Conservation (phyloP, 1,139 yeast genomes). For the Trichomonascaceae sp. region DNA sequence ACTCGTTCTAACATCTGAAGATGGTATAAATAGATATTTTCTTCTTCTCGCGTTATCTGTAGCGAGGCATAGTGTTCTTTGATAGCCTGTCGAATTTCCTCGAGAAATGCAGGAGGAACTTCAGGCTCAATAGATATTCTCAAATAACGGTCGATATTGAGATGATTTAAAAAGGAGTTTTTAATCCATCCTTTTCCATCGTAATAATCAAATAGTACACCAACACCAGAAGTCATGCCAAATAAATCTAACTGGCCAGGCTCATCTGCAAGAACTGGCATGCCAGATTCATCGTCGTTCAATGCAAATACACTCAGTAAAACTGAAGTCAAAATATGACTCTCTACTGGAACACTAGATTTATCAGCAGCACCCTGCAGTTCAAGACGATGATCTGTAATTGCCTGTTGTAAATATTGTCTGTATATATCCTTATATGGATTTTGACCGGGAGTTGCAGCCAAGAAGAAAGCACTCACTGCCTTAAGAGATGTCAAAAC, state of each 20-base stretch:
- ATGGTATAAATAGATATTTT: not conserved
- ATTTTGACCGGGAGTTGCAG: not conserved
- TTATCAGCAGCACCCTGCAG: not conserved
- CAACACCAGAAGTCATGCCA: slow-evolving; percentile 1
- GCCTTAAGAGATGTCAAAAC: not conserved
- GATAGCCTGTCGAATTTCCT: not conserved
- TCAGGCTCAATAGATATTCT: not conserved
- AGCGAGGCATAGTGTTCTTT: not conserved
- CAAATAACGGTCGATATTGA: not conserved
- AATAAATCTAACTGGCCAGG: slow-evolving; percentile 3
- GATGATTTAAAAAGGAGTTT: not conserved
- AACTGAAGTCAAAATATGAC: slow-evolving; percentile 1
- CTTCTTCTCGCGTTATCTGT: slow-evolving; percentile 3
- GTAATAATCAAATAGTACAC: not conserved
- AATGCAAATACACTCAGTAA: slow-evolving; percentile 1
- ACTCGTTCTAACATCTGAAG: not conserved
- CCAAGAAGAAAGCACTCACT: not conserved
- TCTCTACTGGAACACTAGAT: not conserved
- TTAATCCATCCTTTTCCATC: not conserved
- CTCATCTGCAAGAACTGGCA: not conserved
- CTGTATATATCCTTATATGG: not conserved
- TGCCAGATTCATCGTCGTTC: not conserved
- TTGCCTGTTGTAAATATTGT: not conserved
- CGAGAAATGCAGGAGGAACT: not conserved
- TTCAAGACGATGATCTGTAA: slow-evolving; percentile 3